phyloP scores from a whole-genome alignment of 148 eudicot species.

The Rhododendron mucronatum region DNA sequence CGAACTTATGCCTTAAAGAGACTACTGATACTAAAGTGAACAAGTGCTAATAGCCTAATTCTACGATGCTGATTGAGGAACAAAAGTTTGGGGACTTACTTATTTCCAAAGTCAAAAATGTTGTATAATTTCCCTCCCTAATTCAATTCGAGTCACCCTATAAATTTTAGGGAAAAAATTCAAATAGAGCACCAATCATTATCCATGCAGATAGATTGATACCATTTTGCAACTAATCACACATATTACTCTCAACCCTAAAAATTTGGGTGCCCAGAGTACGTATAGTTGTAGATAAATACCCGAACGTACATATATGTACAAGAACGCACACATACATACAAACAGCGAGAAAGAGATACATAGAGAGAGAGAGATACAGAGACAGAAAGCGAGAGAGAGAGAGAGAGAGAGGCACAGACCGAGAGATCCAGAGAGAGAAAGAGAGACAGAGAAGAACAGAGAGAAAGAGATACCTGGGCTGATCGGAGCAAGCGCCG shows the following conservation, averaged over 20 bases:
- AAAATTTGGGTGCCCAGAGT: not conserved
- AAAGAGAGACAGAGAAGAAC: not conserved
- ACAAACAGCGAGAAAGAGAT: not conserved
- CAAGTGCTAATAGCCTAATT: not conserved
- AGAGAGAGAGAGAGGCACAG: too few species aligned
- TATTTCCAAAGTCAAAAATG: not conserved
- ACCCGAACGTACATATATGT: not conserved
- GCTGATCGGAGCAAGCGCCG: not conserved
- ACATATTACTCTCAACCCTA: not conserved
- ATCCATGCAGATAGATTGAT: not conserved
- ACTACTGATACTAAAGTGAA: not conserved
- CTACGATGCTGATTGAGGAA: not conserved
- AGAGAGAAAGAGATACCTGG: not conserved
- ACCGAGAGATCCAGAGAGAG: not conserved
- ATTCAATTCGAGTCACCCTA: not conserved
- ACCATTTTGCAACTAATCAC: not conserved
- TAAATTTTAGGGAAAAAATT: not conserved
- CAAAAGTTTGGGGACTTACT: not conserved
- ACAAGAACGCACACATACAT: not conserved
- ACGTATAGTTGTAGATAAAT: not conserved
- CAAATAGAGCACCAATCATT: not conserved
- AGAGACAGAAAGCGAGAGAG: not conserved
- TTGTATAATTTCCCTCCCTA: not conserved
- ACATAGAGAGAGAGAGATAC: not conserved
- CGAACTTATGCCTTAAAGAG: not conserved